phyloP scores from a whole-genome alignment of 2,329 filamentous ascomycete genomes.

The Samsoniella hepiali region DNA sequence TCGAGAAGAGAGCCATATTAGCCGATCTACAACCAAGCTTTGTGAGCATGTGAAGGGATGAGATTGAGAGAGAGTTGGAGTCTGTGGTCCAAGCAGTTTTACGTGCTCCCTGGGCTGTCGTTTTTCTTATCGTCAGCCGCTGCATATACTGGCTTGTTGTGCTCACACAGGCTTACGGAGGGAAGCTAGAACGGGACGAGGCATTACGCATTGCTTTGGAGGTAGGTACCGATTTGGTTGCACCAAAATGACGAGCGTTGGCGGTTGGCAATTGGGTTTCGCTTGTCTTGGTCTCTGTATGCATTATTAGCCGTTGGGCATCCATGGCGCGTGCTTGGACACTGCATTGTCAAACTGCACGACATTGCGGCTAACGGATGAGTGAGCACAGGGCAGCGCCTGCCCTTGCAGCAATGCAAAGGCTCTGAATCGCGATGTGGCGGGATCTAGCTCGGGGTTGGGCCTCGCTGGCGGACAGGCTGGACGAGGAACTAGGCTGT shows the following conservation, averaged over 20 bases:
- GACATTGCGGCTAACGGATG: not conserved
- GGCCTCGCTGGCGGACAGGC: not conserved
- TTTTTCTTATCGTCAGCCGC: no score
- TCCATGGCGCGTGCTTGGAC: not conserved
- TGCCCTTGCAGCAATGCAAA: not conserved
- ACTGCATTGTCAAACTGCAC: not conserved
- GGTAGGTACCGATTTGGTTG: not conserved
- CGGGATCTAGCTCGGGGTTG: not conserved
- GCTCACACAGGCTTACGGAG: no score
- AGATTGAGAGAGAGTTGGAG: no score
- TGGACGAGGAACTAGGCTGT: not conserved
- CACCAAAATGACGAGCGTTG: not conserved
- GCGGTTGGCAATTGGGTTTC: not conserved
- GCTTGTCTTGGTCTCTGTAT: not conserved
- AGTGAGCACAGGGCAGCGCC: conserved; percentile 5
- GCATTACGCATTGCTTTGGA: not conserved
- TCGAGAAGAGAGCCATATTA: no score
- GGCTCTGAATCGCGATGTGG: conserved; percentile 7
- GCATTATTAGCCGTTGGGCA: not conserved
- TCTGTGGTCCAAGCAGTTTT: no score
- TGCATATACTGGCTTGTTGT: no score
- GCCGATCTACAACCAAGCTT: no score
- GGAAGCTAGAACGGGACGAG: not conserved
- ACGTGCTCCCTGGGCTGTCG: no score
- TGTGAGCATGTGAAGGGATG: no score